Conservation (phyloP, 192 early-diverging fungal species). For the Radiomyces spectabilis region DNA sequence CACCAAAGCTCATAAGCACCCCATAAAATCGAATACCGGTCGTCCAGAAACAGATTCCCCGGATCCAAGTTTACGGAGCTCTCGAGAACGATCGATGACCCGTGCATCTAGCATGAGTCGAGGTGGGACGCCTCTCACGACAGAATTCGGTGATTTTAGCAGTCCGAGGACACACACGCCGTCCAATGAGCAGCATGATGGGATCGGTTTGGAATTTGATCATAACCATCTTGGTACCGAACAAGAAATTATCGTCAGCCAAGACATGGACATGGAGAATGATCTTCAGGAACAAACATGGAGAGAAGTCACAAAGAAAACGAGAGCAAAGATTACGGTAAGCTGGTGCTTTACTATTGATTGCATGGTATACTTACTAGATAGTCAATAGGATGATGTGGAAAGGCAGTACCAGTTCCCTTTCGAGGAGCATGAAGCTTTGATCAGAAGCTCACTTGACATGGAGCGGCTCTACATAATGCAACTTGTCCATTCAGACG, state of each 20-base stretch:
- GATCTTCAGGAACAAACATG: constrained; percentile 45
- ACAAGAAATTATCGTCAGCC: constrained; percentile 27
- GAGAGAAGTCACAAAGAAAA: constrained; percentile 47
- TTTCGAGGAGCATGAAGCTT: constrained; percentile 50
- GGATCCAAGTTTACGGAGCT: neutral
- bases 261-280: constrained; percentile 49
- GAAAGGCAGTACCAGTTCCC: constrained; percentile 36
- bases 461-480: constrained; percentile 49
- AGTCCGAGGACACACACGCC: no score
- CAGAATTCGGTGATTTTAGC: no score
- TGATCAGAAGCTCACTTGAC: constrained; percentile 45
- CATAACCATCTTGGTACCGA: constrained; percentile 34
- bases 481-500: constrained; percentile 31
- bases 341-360: no score
- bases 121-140: no score
- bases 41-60: neutral
- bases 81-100: constrained; percentile 6
- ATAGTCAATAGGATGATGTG: constrained; percentile 15
- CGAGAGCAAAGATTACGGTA: constrained; percentile 38
- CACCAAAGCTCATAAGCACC: neutral
- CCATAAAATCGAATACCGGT: neutral
- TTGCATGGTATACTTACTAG: no score
- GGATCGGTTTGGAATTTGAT: no score
- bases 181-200: no score
- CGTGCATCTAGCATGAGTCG: constrained; percentile 6